Evolutionary conservation across 2,329 filamentous ascomycete species (phyloP).

Genomic region (Coleophoma crateriformis): DNA sequence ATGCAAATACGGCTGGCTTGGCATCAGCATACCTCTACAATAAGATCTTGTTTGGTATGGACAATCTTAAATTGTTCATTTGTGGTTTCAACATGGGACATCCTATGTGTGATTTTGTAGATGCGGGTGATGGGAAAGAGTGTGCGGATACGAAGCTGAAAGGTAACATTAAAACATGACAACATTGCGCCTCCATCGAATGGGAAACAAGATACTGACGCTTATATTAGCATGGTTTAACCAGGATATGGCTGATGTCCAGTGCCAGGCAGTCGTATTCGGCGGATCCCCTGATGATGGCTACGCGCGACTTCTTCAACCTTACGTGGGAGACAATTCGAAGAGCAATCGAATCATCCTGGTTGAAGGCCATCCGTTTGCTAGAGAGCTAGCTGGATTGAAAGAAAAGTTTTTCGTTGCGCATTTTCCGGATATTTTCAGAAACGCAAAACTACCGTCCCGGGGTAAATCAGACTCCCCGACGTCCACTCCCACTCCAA

Average conservation of each 20-base stretch:
- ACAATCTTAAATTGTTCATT: constrained; percentile 28
- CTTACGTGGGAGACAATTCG: constrained; percentile 19
- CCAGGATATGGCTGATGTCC: constrained; percentile 28
- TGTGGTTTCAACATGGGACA: constrained; percentile 35
- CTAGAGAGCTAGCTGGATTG: constrained; percentile 27
- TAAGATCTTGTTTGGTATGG: constrained; percentile 18
- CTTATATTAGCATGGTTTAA: constrained; percentile 25
- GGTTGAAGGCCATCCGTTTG: constrained; percentile 33
- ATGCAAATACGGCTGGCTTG: constrained; percentile 32
- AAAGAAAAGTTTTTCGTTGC: constrained; percentile 20
- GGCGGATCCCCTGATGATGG: constrained; percentile 36
- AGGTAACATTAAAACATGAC: constrained; percentile 19
- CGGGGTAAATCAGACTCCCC: constrained; percentile 3
- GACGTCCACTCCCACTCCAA: no score
- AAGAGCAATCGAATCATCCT: constrained; percentile 28
- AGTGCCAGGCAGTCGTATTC: constrained; percentile 34
- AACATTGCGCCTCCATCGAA: not conserved
- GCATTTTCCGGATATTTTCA: constrained; percentile 20
- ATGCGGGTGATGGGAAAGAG: constrained; percentile 36
- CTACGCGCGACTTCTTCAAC: constrained; percentile 33
- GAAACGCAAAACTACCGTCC: constrained; percentile 17
- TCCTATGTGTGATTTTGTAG: constrained; percentile 31
- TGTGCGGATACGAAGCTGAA: constrained; percentile 35
- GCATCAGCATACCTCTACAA: constrained; percentile 27
- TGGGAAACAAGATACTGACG: constrained; percentile 6